Evolutionary conservation across 2,329 filamentous ascomycete species (phyloP).

Genomic region (Colletotrichum truncatum): DNA sequence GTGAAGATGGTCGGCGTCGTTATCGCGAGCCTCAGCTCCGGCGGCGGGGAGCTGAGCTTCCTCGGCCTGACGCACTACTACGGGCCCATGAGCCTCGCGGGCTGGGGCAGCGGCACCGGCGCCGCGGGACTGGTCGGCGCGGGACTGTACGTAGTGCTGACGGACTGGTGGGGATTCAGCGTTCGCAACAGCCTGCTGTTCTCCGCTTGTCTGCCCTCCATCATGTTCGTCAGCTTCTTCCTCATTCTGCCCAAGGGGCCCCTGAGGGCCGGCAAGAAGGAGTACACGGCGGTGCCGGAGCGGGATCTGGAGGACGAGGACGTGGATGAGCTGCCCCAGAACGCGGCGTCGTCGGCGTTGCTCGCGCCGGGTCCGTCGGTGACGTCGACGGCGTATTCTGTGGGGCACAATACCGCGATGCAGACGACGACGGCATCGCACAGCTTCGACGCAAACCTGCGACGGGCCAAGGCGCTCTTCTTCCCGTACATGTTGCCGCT

Average conservation of each 20-base stretch:
- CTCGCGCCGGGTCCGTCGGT: constrained; percentile 53
- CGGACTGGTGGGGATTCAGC: constrained; percentile 79
- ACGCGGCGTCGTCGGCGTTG: constrained; percentile 57
- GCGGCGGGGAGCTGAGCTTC: constrained; percentile 90
- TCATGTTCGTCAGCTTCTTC: constrained; percentile 92
- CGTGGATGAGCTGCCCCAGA: constrained; percentile 44
- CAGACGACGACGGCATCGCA: constrained; percentile 36
- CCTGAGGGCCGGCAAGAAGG: constrained; percentile 60
- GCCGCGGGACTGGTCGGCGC: constrained; percentile 89
- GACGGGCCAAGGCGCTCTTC: constrained; percentile 75
- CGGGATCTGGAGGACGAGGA: constrained; percentile 48
- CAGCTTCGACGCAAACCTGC: constrained; percentile 61
- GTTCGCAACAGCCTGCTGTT: constrained; percentile 79
- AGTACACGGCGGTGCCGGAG: constrained; percentile 63
- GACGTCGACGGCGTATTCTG: constrained; percentile 50
- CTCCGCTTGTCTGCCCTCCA: constrained; percentile 79
- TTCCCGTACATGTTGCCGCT: constrained; percentile 89
- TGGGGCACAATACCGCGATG: constrained; percentile 38
- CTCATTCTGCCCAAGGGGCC: constrained; percentile 76
- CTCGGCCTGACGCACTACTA: constrained; percentile 94
- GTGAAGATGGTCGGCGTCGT: constrained; percentile 85
- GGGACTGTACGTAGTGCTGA: constrained; percentile 86
- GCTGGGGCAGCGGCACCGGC: constrained; percentile 93
- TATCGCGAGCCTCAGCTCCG: constrained; percentile 85
- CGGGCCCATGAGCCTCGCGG: constrained; percentile 83